A percentile compares a stretch with the other conserved stretches of the same genome.
phyloP scores from a whole-genome alignment of 1,284 basidiomycete genomes.

The Lentinula novae-zelandiae region DNA sequence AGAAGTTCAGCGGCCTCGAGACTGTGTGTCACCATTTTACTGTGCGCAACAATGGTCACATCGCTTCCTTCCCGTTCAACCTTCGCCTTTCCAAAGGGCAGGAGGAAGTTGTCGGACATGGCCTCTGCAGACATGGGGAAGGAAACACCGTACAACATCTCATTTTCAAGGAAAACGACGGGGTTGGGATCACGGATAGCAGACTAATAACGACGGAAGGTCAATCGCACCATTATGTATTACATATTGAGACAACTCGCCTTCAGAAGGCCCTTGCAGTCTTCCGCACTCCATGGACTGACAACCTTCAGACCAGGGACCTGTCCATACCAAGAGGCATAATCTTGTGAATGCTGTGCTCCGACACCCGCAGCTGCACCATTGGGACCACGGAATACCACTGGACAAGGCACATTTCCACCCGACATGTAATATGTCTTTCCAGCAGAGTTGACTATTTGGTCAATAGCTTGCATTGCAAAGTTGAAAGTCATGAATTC shows the following conservation, averaged over 20 bases:
- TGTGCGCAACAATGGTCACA: constrained; percentile 95
- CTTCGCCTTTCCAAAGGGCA: constrained; percentile 98
- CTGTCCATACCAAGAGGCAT: constrained; percentile 92
- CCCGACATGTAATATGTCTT: constrained; percentile 99
- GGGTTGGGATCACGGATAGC: constrained; percentile 99
- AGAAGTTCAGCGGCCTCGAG: constrained; percentile 91
- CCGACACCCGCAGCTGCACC: constrained; percentile 97
- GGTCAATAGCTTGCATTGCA: constrained; percentile 97
- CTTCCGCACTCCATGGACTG: constrained; percentile 95
- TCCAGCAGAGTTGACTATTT: constrained; percentile 99
- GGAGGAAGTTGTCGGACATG: constrained; percentile 91
- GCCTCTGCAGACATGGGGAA: constrained; percentile 96
- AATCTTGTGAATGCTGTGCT: constrained; percentile 93
- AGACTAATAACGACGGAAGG: constrained; percentile 43
- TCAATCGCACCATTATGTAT: background rate
- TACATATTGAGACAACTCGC: constrained; percentile 33
- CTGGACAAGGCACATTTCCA: constrained; percentile 95
- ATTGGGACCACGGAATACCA: constrained; percentile 99
- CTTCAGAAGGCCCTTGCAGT: constrained; percentile 98
- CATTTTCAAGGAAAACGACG: constrained; percentile 98
- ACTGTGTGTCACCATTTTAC: constrained; percentile 91
- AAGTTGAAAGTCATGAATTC: constrained; percentile 99
- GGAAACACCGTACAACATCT: constrained; percentile 95
- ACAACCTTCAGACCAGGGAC: constrained; percentile 98
- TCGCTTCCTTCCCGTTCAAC: constrained; percentile 92